Base-by-base conservation (phyloP, 2,329 filamentous ascomycete genomes). In the Apiospora kogelbergensis region DNA sequence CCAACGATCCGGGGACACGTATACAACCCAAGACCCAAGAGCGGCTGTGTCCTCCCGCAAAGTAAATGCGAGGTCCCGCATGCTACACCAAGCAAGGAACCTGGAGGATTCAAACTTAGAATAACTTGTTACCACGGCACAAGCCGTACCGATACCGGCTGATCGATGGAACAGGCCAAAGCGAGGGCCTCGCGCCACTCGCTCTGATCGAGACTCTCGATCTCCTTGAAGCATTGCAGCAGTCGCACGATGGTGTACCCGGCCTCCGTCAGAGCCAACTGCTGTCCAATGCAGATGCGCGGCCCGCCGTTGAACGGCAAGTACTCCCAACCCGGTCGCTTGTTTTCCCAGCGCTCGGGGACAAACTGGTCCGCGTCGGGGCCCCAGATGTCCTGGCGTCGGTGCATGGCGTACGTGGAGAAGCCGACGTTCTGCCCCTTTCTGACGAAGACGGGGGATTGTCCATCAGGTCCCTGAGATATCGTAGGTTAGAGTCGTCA, bases 241-340 rank as follows among this genome's bases (percentile, higher is more conserved):
- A 66, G 30, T 3, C 65, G 65, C 65, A 69, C 68, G 37, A 69
- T 33, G 17, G 64, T 48, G 48, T 90, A 89, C 5, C 77, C 78
- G 69, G 84, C 84, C 76, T 89, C 86, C 0, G 86, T 88, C 15
- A 89, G 73, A 3, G 87, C 88, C 72, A 89, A 89, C 73, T 89
- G 85, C 78, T 89, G 85, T 0, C 86, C 85, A 33, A 88, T 80
- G 72, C 86, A 86, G 63, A 87, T 85, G 53, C 87, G 76, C 37
- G 86, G 84, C 0, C 86, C 86, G 2, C 85, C 85, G 71, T 87
- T 88, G 75, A 88, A 88, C 0, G 86, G 86, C 17, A 88, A 79
- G 68, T 86, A 88, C 64, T 83, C 80, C 85, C 85, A 87, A 0
- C 73, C 68, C 22, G 73, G 73, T 13, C 80, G 88, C 83, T 68